Evolutionary conservation across 179 eudicot species (phyloP), one percentile per base, ranked within the genome.

Genomic region (Camellia oleifera): DNA sequence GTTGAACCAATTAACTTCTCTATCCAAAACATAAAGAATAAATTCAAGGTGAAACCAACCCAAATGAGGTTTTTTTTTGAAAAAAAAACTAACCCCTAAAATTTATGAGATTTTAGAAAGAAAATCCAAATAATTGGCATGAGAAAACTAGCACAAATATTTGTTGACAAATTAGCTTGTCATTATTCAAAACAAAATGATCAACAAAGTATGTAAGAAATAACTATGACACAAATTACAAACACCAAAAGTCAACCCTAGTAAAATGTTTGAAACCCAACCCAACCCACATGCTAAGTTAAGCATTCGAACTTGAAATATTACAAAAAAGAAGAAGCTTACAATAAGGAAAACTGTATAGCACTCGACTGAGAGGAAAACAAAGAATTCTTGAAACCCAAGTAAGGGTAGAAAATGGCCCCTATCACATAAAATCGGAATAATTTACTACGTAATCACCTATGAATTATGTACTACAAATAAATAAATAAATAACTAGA

Each of bases 211-310:
- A 69, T 48, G 57, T 18, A 46, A 4, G 17, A 9, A 46, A 18
- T 70, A 23, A 70, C n/a, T 40, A 18, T 70, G 14, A 13, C 4
- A 70, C 57, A 46, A 48, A 18, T 46, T 48, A 20, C 23, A 18
- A 64, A 64, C 68, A 64, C 42, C 20, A 64, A 64, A 64, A 7
- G 68, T 18, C 44, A 23, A 64, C 68, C 42, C 12, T 23, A 60
- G 42, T 5, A 23, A 1, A 2, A 18, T 6, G 42, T 20, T 20
- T 60, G 13, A 14, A n/a, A 74, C 63, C 66, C 48, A 14, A 17
- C 12, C 10, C 26, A 76, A 61, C 57, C 54, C 69, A 44, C 56
- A 18, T 11, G 78, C 44, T 12, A 76, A 62, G 77, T 75, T 14
- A 60, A 58, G 66, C 26, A 53, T 40, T 74, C 26, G 67, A 45